phyloP scores from a whole-genome alignment of 2,329 filamentous ascomycete species.

The Exophiala viscosa region DNA sequence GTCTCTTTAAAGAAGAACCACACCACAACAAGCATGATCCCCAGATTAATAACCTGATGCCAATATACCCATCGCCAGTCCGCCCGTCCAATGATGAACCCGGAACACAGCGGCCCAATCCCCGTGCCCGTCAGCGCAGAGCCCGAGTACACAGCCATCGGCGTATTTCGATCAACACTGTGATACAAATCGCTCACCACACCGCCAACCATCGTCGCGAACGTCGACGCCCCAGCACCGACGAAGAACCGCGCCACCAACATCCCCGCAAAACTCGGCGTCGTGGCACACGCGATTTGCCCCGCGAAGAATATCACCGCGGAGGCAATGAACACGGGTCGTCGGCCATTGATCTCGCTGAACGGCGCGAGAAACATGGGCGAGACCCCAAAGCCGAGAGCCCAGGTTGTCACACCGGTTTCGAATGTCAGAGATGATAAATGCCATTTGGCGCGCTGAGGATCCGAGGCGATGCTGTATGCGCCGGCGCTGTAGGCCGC shows the following conservation, averaged over 20 bases:
- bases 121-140: constrained; percentile 75
- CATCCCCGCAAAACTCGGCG: constrained; percentile 67
- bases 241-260: constrained; percentile 67
- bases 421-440: constrained; percentile 64
- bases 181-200: constrained; percentile 84
- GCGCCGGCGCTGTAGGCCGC: constrained; percentile 79
- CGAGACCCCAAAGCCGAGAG: neutral
- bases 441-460: constrained; percentile 64
- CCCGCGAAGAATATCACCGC: constrained; percentile 64
- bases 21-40: constrained; percentile 60
- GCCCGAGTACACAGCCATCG: constrained; percentile 86
- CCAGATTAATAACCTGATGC: constrained; percentile 70
- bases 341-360: constrained; percentile 80
- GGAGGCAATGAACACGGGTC: constrained; percentile 73
- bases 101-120: constrained; percentile 67
- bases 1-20: constrained; percentile 75
- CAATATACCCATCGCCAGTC: constrained; percentile 88
- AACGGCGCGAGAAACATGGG: constrained; percentile 1
- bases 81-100: constrained; percentile 64
- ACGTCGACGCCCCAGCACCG: constrained; percentile 67
- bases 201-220: constrained; percentile 88
- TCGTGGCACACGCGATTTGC: constrained; percentile 69
- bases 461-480: constrained; percentile 65
- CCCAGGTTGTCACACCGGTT: constrained; percentile 62
- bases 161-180: constrained; percentile 73